Base-by-base conservation (phyloP, 768 basidiomycete species). In the Boletus tylopilopsis region DNA sequence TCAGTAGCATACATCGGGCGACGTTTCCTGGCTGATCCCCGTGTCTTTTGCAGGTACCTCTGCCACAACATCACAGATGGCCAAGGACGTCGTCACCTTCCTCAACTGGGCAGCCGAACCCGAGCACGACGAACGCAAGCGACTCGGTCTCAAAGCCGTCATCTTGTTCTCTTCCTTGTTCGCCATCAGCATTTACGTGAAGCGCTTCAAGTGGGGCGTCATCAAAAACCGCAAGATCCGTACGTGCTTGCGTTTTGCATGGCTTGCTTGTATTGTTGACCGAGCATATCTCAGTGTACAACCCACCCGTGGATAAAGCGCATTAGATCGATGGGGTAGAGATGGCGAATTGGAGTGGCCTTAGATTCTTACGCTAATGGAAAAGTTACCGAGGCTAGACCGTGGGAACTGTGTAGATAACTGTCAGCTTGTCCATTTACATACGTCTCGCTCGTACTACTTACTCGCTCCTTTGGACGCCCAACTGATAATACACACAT, bases 1-100 rank as follows among this genome's bases (percentile, higher is more conserved):
- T 87, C 54, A 59, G 81, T 61, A 21, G 18, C 45, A 29, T 34
- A 10, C 43, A 39, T 19, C 11, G 18, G 33, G 2, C 15, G 12
- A 11, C 5, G 9, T 39, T 40, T 2, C 5, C 18, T 33, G 18
- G 33, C 34, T 66, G 30, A 68, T 35, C 1, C 51, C 22, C 25
- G 36, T 16, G 39, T 21, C n/a, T n/a, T n/a, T 36, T 35, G 15
- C 40, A 93, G 90, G 89, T 42, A 98, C 96, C 4, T 94, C 96
- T 13, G 91, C 95, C 12, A 99, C 96, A 41, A 86, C 93, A 6
- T 90, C 92, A 6, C 96, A 99, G 70, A 94, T 99, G 95, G 95
- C 96, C 59, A 99, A 98, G 79, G 96, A 99, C 64, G 94, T 99
- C 46, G 81, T 82, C 39, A 91, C 89, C 3, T 97, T 98, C 86